phyloP scores from a whole-genome alignment of 768 basidiomycete genomes.

The Leccinum obscurum region DNA sequence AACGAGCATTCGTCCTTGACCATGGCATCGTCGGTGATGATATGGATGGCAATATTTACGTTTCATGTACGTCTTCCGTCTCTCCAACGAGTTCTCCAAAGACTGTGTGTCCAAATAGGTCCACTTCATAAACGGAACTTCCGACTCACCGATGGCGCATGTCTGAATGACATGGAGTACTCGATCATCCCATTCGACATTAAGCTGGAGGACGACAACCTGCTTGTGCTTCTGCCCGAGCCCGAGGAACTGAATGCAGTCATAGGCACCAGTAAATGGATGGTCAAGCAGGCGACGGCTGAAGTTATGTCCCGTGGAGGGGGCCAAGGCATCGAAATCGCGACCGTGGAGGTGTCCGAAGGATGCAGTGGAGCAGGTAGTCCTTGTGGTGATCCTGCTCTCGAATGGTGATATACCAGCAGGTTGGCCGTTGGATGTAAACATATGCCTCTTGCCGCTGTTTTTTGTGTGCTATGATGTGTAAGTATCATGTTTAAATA shows the following conservation, averaged over 20 bases:
- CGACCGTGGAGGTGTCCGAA: slow-evolving; percentile 12
- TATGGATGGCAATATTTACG: slow-evolving; percentile 48
- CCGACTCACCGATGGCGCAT: slow-evolving; percentile 52
- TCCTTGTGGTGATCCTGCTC: background rate
- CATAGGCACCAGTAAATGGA: slow-evolving; percentile 67
- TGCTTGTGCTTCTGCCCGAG: slow-evolving; percentile 56
- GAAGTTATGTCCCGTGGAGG: slow-evolving; percentile 36
- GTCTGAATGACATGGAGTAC: slow-evolving; percentile 59
- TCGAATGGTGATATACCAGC: too few species aligned
- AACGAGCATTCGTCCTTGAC: slow-evolving; percentile 67
- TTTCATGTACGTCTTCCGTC: slow-evolving; percentile 42
- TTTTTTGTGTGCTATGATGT: background rate
- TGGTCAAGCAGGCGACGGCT: slow-evolving; percentile 53
- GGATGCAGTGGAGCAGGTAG: background rate
- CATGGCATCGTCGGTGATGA: slow-evolving; percentile 72
- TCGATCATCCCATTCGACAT: slow-evolving; percentile 63
- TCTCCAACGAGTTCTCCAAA: background rate
- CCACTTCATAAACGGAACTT: slow-evolving; percentile 73
- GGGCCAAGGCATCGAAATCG: slow-evolving; percentile 38
- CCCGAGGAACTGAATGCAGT: slow-evolving; percentile 52
- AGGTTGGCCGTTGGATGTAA: too few species aligned
- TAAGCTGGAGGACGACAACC: slow-evolving; percentile 41
- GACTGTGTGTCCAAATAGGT: slow-evolving; percentile 30
- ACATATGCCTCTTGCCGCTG: background rate
- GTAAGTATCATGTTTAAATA: background rate